Evolutionary conservation across 1,284 basidiomycete species (phyloP).

Genomic region (Tilletia indica): DNA sequence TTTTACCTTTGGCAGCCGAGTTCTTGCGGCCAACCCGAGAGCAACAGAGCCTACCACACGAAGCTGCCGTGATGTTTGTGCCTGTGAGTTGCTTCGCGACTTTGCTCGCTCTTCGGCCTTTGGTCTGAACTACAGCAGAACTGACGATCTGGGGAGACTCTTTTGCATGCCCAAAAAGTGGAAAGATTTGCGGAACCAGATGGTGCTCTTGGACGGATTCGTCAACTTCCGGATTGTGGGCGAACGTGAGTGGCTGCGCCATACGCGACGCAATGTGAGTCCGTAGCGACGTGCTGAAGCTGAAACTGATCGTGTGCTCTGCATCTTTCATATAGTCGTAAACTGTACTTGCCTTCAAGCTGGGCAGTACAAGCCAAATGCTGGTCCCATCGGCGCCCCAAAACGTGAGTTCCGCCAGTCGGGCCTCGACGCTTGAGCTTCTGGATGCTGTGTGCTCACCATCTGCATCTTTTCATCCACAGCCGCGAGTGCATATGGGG

Average conservation of each 20-base stretch:
- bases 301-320: not conserved
- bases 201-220: slow-evolving; percentile 15
- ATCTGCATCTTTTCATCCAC: not conserved
- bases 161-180: not conserved
- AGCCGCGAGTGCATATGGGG: slow-evolving; percentile 9
- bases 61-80: slow-evolving; percentile 15
- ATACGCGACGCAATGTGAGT: not conserved
- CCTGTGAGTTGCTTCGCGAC: not conserved
- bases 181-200: slow-evolving; percentile 16
- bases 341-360: slow-evolving; percentile 16
- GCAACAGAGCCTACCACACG: slow-evolving; percentile 14
- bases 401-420: slow-evolving; percentile 7
- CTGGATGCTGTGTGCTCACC: not conserved
- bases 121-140: too few relatives aligned
- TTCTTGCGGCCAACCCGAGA: slow-evolving; percentile 9
- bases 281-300: too few relatives aligned
- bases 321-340: not conserved
- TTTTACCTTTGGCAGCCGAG: slow-evolving; percentile 4
- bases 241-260: not conserved
- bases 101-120: too few relatives aligned
- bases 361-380: slow-evolving; percentile 16
- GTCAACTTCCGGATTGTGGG: slow-evolving; percentile 17
- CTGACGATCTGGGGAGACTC: not conserved
- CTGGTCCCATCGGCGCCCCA: not conserved
- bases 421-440: not conserved